These are phyloP conservation scores for Carex myosuroides DNA, from an alignment of 176 grass and related monocot species.

Conservation along the genomic window DNA sequence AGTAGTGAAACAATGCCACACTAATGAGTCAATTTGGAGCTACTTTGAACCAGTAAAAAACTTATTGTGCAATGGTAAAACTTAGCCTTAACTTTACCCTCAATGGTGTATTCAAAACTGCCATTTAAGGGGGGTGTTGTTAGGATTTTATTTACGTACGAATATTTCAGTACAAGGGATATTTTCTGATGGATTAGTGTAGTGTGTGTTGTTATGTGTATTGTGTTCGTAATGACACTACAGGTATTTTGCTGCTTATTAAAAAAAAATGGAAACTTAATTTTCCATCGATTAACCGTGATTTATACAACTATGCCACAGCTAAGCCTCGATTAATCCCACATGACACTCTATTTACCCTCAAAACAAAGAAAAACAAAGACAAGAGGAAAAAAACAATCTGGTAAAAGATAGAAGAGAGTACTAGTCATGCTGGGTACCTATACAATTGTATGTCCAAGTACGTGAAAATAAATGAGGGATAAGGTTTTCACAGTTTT, in stretches of 20 bases:
- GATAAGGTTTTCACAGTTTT: slow-evolving; percentile 18
- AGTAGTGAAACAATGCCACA: not conserved
- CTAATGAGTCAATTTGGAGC: not conserved
- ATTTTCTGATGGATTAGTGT: not conserved
- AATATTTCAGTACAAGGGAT: not conserved
- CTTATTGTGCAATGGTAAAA: not conserved
- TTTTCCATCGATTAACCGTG: not conserved
- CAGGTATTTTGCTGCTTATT: not conserved
- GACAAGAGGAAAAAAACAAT: not conserved
- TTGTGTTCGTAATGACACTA: not conserved
- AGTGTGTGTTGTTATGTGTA: not conserved
- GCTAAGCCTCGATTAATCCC: not conserved
- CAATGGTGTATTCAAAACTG: not conserved
- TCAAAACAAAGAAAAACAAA: not conserved
- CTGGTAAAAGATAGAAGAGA: not conserved
- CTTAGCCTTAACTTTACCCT: not conserved
- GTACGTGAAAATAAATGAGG: no score
- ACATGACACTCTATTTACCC: not conserved
- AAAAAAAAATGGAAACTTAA: not conserved
- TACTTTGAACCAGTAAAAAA: not conserved
- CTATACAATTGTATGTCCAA: not conserved
- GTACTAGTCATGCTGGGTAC: not conserved
- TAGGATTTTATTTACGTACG: not conserved
- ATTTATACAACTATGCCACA: not conserved
- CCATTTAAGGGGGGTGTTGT: not conserved